Conservation (phyloP, 2,329 filamentous ascomycete genomes). For the Calonectria fujianensis region DNA sequence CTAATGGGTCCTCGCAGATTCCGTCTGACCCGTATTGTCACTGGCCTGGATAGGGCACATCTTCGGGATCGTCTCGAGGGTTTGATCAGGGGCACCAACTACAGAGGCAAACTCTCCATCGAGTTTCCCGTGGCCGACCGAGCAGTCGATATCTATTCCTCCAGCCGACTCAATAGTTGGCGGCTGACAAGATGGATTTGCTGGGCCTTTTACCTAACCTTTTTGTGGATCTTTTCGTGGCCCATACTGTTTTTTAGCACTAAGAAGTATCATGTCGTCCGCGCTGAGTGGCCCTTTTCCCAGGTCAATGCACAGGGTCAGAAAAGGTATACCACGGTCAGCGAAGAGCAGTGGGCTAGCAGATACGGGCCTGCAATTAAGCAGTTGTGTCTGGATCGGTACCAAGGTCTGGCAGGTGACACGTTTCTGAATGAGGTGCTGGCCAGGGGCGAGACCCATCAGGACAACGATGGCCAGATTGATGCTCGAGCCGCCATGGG, state of each 20-base stretch:
- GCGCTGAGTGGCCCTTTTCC: conserved; percentile 47
- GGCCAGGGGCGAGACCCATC: conserved; percentile 30
- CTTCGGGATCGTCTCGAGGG: conserved; percentile 26
- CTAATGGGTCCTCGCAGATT: conserved; percentile 42
- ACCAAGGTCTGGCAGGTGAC: conserved; percentile 47
- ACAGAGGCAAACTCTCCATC: conserved; percentile 42
- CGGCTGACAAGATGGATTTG: conserved; percentile 47
- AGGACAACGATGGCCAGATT: not conserved
- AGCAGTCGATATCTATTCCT: conserved; percentile 50
- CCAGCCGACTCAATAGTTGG: conserved; percentile 45
- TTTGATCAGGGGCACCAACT: conserved; percentile 45
- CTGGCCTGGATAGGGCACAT: conserved; percentile 31
- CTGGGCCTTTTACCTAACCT: conserved; percentile 50
- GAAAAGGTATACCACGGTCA: conserved; percentile 46
- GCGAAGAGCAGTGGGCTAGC: conserved; percentile 45
- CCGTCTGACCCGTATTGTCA: conserved; percentile 44
- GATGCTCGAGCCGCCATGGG: conserved; percentile 40
- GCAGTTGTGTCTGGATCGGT: conserved; percentile 47
- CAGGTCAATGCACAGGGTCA: conserved; percentile 23
- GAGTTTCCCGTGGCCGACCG: conserved; percentile 48
- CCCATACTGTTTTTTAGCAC: conserved; percentile 47
- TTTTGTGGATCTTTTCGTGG: conserved; percentile 52
- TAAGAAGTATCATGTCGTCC: conserved; percentile 46
- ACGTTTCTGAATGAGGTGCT: conserved; percentile 45
- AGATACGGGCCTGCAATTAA: conserved; percentile 45